Percentiles rank a stretch among this genome's conserved stretches.
phyloP scores from a whole-genome alignment of 202 grass and related monocot species.

The Cymbopogon flexuosus region DNA sequence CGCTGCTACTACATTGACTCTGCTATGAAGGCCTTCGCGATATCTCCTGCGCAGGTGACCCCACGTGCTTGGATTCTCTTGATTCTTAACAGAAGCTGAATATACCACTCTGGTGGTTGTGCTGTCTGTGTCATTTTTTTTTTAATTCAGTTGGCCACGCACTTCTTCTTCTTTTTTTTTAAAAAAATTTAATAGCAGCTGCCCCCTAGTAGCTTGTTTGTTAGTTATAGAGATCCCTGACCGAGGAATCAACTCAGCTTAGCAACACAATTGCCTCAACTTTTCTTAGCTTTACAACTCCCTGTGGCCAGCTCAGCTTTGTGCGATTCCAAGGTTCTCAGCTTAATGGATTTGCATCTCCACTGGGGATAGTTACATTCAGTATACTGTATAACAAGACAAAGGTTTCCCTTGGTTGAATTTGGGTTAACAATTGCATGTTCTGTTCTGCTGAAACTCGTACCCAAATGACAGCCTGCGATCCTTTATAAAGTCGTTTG shows the following conservation, averaged over 20 bases:
- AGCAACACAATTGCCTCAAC: background rate
- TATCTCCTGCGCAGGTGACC: constrained; percentile 61
- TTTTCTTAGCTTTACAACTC: background rate
- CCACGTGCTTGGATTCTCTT: background rate
- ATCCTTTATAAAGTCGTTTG: background rate
- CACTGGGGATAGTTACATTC: background rate
- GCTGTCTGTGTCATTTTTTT: background rate
- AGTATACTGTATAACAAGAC: background rate
- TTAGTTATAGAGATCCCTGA: background rate
- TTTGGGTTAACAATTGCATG: background rate
- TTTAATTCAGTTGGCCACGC: background rate
- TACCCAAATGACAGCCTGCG: background rate
- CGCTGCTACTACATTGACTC: constrained; percentile 80
- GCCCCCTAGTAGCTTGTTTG: background rate
- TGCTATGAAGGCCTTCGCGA: constrained; percentile 58
- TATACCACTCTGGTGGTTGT: background rate
- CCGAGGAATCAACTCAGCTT: background rate
- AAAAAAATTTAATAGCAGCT: too few species aligned
- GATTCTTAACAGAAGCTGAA: background rate
- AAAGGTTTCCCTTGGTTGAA: background rate
- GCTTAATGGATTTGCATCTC: background rate
- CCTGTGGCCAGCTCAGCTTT: background rate
- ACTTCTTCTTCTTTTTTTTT: too few species aligned
- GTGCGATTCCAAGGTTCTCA: background rate
- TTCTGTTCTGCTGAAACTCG: background rate